Evolutionary conservation across 345 rosid species (phyloP), one percentile per base, ranked within the genome.

Genomic region (Carallia pectinifolia): DNA sequence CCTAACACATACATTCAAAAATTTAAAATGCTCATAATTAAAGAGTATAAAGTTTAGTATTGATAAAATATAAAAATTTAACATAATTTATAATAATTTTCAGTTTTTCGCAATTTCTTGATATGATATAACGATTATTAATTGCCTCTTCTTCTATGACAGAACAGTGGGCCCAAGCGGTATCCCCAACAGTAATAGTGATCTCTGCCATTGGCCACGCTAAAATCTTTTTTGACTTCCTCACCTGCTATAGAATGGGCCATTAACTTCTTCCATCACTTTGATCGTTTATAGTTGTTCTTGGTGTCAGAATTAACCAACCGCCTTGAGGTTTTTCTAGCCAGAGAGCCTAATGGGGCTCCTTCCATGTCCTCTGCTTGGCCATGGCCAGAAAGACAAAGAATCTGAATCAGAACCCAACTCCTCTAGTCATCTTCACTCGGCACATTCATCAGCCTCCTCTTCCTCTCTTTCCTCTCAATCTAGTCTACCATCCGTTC

Each of bases 401-500:
- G 68, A 77, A 38, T 40, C 73, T 55, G 54, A 70, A 29, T 71
- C 59, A 36, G 66, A 66, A 9, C 6, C 64, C 27, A 27, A 50
- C 39, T 68, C 62, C 39, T 23, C 23, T 23, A 64, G 56, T 30
- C 44, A 48, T 55, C 81, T 71, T 58, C 73, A 34, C 58, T 81
- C 80, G 30, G 81, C 23, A 23, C 23, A 83, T 72, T 65, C 86
- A 4, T 82, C 81, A 50, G 63, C 72, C 37, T 64, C 72, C 37
- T 64, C 85, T 7, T 47, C 76, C 1, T 84, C 90, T 62, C 78
- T 86, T 36, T 79, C 85, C 36, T 87, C 97, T 50, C 86, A 76
- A 18, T 69, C 74, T 36, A 82, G 86, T 69, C 81, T 82, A 6
- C 87, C 85, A 1, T 79, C 88, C 6, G 81, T 89, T 73, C 91